These are phyloP conservation scores for Torulaspora globosa DNA, from an alignment of 1,139 yeast species.

Conservation along the genomic window DNA sequence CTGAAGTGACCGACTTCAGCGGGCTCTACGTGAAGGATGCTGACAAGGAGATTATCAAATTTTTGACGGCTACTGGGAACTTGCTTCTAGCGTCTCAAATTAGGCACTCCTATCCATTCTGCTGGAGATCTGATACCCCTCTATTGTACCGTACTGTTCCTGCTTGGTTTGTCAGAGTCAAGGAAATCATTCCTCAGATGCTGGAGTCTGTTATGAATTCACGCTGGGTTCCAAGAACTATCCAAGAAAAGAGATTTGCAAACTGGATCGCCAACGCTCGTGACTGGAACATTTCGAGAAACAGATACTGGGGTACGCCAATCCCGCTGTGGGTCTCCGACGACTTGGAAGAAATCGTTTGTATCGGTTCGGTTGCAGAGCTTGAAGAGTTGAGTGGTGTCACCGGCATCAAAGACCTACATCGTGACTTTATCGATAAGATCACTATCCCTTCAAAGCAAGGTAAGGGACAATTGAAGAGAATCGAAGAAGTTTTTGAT, in stretches of 20 bases:
- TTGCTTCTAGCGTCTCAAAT: slow-evolving; percentile 75
- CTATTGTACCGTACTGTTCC: slow-evolving; percentile 94
- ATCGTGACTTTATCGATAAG: slow-evolving; percentile 86
- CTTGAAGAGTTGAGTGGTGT: slow-evolving; percentile 80
- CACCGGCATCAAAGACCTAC: slow-evolving; percentile 76
- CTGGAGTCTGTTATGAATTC: slow-evolving; percentile 79
- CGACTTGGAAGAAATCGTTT: slow-evolving; percentile 85
- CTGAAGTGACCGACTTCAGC: slow-evolving; percentile 65
- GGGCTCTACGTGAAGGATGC: slow-evolving; percentile 95
- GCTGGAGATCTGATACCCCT: slow-evolving; percentile 99
- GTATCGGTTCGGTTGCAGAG: slow-evolving; percentile 88
- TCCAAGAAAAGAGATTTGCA: slow-evolving; percentile 91
- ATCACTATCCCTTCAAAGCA: slow-evolving; percentile 89
- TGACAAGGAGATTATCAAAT: slow-evolving; percentile 83
- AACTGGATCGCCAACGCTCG: slow-evolving; percentile 98
- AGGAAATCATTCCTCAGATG: slow-evolving; percentile 84
- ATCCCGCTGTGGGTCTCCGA: slow-evolving; percentile 97
- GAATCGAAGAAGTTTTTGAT: slow-evolving; percentile 97
- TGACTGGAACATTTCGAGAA: slow-evolving; percentile 98
- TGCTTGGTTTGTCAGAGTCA: slow-evolving; percentile 95
- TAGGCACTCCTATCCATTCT: slow-evolving; percentile 96
- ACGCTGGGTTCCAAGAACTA: slow-evolving; percentile 87
- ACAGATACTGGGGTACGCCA: slow-evolving; percentile 99
- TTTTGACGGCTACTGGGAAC: slow-evolving; percentile 72
- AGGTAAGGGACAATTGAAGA: slow-evolving; percentile 82